Conservation (phyloP, 768 basidiomycete species). For the Royoungia palumana region DNA sequence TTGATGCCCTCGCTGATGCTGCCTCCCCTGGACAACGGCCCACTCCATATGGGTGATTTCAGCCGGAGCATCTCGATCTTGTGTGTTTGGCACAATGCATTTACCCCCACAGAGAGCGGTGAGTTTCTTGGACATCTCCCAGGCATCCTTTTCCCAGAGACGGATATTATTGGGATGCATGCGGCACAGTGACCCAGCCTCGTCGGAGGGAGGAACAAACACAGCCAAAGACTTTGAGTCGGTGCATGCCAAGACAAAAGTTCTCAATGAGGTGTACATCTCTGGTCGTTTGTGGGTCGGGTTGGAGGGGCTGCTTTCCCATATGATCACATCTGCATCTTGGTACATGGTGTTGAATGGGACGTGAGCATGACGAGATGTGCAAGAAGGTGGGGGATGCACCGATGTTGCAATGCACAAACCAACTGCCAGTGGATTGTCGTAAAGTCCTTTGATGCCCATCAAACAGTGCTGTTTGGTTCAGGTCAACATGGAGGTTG, state of each 20-base stretch:
- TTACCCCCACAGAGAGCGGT: slow-evolving; percentile 46
- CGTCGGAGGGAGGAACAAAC: slow-evolving; percentile 63
- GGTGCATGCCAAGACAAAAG: slow-evolving; percentile 90
- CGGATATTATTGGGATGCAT: slow-evolving; percentile 28
- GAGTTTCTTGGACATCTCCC: slow-evolving; percentile 60
- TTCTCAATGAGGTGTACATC: slow-evolving; percentile 97
- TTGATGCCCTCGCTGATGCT: slow-evolving; percentile 20
- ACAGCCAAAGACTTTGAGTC: slow-evolving; percentile 86
- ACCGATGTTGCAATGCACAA: slow-evolving; percentile 98
- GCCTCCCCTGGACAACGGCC: slow-evolving; percentile 25
- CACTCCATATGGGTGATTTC: slow-evolving; percentile 69
- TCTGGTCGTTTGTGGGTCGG: slow-evolving; percentile 90
- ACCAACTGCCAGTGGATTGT: slow-evolving; percentile 90
- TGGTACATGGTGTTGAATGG: not conserved
- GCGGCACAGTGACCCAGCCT: slow-evolving; percentile 83
- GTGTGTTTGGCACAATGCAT: slow-evolving; percentile 67
- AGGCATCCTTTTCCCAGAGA: slow-evolving; percentile 60
- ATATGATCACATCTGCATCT: slow-evolving; percentile 97
- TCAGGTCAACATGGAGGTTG: slow-evolving; percentile 79
- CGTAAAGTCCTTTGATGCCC: slow-evolving; percentile 97
- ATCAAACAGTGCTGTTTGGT: slow-evolving; percentile 97
- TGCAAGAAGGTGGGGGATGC: slow-evolving; percentile 24
- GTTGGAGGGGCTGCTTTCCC: slow-evolving; percentile 88
- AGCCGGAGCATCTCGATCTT: slow-evolving; percentile 85
- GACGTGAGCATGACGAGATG: not conserved